phyloP scores from a whole-genome alignment of 495 filamentous ascomycete species.

The Xylaria castorea region DNA sequence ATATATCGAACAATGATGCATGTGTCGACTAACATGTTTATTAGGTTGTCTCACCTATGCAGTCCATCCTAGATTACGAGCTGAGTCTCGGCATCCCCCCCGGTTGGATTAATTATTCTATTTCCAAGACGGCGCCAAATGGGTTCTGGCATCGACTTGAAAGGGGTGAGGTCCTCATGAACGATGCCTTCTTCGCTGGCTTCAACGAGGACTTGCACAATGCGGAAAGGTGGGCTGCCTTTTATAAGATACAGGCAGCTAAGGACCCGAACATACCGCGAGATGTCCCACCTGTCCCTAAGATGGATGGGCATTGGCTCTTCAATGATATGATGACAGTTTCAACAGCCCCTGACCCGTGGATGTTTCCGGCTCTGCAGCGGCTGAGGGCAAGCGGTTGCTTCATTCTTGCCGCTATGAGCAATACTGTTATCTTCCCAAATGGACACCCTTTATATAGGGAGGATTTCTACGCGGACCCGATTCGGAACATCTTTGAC shows the following conservation, averaged over 20 bases:
- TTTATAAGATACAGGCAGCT: constrained; percentile 47
- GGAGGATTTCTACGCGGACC: constrained; percentile 48
- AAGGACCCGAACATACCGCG: constrained; percentile 42
- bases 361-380: constrained; percentile 85
- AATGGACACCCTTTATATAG: constrained; percentile 63
- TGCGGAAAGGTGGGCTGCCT: constrained; percentile 66
- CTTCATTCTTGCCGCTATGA: constrained; percentile 81
- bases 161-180: constrained; percentile 73
- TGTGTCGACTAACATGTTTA: constrained; percentile 28
- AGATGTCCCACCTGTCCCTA: constrained; percentile 68
- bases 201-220: constrained; percentile 78
- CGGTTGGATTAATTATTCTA: constrained; percentile 91
- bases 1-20: not conserved
- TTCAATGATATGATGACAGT: constrained; percentile 93
- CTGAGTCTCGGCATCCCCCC: constrained; percentile 72
- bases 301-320: constrained; percentile 77
- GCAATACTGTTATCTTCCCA: constrained; percentile 87
- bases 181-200: constrained; percentile 73
- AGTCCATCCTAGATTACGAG: constrained; percentile 92
- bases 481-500: constrained; percentile 71
- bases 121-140: constrained; percentile 75
- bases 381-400: constrained; percentile 65
- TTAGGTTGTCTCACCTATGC: constrained; percentile 89
- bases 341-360: constrained; percentile 75
- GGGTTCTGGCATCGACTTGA: constrained; percentile 90